Conservation (phyloP, 1,284 basidiomycete genomes). For the Agaricales sp. region DNA sequence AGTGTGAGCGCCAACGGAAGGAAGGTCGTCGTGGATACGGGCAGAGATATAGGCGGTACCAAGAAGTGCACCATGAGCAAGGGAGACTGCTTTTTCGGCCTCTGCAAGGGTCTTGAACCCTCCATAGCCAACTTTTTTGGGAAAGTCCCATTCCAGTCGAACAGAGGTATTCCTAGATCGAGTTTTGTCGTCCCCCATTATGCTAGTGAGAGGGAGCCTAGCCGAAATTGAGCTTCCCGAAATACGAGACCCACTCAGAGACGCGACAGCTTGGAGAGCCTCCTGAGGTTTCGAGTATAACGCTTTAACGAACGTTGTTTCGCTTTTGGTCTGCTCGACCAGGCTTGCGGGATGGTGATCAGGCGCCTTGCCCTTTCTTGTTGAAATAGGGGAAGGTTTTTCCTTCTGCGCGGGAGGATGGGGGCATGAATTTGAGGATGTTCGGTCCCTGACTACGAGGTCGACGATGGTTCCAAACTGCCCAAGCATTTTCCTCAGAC, state of each 20-base stretch:
- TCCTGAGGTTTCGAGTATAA: slow-evolving; percentile 34
- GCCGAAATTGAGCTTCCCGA: slow-evolving; percentile 29
- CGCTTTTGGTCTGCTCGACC: slow-evolving; percentile 5
- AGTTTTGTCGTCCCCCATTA: not conserved
- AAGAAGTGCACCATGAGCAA: slow-evolving; percentile 23
- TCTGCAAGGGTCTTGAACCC: slow-evolving; percentile 40
- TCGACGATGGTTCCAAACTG: slow-evolving; percentile 37
- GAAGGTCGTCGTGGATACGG: slow-evolving; percentile 39
- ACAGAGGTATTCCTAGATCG: slow-evolving; percentile 22
- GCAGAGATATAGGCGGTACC: slow-evolving; percentile 32
- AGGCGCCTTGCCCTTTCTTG: not conserved
- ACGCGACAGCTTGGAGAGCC: slow-evolving; percentile 36
- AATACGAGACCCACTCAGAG: slow-evolving; percentile 33
- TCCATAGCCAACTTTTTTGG: slow-evolving; percentile 40
- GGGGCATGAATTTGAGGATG: not conserved
- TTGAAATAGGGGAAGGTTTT: not conserved
- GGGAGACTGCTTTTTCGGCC: slow-evolving; percentile 36
- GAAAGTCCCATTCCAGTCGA: slow-evolving; percentile 42
- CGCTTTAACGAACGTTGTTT: slow-evolving; percentile 25
- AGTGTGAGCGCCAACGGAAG: slow-evolving; percentile 42
- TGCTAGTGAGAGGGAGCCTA: slow-evolving; percentile 22
- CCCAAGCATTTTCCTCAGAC: slow-evolving; percentile 19
- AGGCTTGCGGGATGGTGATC: not conserved
- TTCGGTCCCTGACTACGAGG: slow-evolving; percentile 18
- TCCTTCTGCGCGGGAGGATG: not conserved